A percentile compares a stretch with the other conserved stretches of the same genome.
These are phyloP conservation scores for Parathielavia appendiculata DNA, from an alignment of 495 filamentous ascomycete genomes.

Conservation along the genomic window DNA sequence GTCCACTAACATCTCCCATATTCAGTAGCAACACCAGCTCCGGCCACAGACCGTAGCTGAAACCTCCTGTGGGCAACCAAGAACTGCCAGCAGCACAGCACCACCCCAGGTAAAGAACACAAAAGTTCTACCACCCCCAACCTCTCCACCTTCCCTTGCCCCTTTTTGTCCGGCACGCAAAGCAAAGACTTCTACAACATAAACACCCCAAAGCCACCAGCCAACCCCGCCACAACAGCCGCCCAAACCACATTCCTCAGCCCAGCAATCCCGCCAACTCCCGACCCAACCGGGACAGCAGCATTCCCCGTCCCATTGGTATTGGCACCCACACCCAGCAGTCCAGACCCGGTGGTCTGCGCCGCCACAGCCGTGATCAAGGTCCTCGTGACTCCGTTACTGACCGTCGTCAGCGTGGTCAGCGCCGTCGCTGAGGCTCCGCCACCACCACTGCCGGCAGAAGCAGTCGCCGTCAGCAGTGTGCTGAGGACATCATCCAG, in stretches of 20 bases:
- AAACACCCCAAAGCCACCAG: not conserved
- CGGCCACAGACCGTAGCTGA: not conserved
- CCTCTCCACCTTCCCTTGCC: no score
- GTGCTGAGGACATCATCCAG: not conserved
- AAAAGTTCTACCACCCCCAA: not conserved
- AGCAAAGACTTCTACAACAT: not conserved
- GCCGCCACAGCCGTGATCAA: slow-evolving; percentile 2
- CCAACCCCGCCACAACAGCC: not conserved
- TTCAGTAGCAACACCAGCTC: not conserved
- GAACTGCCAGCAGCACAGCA: not conserved
- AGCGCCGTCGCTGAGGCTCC: not conserved
- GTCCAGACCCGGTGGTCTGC: not conserved
- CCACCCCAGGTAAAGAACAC: not conserved
- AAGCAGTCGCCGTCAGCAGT: not conserved
- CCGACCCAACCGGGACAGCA: not conserved
- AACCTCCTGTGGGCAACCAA: not conserved
- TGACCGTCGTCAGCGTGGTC: slow-evolving; percentile 12
- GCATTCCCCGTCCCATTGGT: not conserved
- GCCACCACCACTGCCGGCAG: not conserved
- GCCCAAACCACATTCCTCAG: not conserved
- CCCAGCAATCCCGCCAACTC: not conserved
- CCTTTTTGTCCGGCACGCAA: not conserved
- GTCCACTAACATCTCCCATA: not conserved
- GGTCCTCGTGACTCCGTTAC: slow-evolving; percentile 6
- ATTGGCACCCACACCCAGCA: not conserved